These are phyloP conservation scores for Xerocomus brunneocitrinus DNA, from an alignment of 768 basidiomycete genomes.

Conservation along the genomic window DNA sequence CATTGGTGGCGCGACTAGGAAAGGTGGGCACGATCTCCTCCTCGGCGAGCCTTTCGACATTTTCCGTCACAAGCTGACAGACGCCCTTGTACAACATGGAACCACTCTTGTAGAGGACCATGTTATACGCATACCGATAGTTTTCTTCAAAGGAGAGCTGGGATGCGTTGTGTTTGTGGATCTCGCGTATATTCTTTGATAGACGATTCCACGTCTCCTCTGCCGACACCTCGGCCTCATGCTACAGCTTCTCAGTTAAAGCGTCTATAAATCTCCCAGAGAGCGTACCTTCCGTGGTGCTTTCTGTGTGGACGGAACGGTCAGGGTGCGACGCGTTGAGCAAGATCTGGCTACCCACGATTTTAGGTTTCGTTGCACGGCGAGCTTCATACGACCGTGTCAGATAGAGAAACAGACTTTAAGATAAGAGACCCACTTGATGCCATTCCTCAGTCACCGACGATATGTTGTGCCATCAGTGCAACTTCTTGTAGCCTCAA, in stretches of 20 bases:
- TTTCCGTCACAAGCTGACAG: constrained; percentile 69
- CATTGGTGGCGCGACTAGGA: constrained; percentile 62
- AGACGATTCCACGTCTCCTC: constrained; percentile 83
- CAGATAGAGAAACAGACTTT: constrained; percentile 3
- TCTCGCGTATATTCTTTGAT: constrained; percentile 84
- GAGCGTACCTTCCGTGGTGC: constrained; percentile 43
- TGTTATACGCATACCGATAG: constrained; percentile 90
- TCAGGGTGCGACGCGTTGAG: constrained; percentile 17
- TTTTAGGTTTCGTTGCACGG: constrained; percentile 36
- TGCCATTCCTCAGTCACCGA: constrained; percentile 23
- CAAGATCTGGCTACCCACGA: constrained; percentile 34
- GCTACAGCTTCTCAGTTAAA: constrained; percentile 38
- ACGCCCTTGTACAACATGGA: constrained; percentile 86
- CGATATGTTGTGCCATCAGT: constrained; percentile 15
- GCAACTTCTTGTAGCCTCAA: constrained; percentile 3
- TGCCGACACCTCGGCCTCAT: constrained; percentile 68
- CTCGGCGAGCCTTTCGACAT: constrained; percentile 75
- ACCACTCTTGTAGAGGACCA: constrained; percentile 85
- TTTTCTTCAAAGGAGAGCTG: constrained; percentile 91
- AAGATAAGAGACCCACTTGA: constrained; percentile 21
- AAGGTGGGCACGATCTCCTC: constrained; percentile 79
- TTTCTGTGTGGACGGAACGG: constrained; percentile 31
- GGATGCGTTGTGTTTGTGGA: constrained; percentile 89
- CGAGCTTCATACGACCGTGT: constrained; percentile 21
- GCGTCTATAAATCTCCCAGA: background rate